Evolutionary conservation across 2,329 filamentous ascomycete species (phyloP).

Genomic region (Arthrobotrys entomopaga): DNA sequence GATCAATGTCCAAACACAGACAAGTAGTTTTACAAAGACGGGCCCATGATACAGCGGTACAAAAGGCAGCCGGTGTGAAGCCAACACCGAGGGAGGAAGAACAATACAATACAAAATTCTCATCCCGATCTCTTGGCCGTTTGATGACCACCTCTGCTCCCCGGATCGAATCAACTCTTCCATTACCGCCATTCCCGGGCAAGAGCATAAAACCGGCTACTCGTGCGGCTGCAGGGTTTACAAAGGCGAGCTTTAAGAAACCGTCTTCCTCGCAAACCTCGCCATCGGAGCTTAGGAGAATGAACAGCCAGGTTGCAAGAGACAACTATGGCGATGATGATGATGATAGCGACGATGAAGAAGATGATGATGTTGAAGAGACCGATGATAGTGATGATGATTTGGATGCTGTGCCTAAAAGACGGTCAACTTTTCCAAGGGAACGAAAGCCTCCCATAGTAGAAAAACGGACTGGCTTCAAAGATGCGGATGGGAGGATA

Average conservation of each 20-base stretch:
- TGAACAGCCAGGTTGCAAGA: constrained; percentile 11
- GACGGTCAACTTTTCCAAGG: not conserved
- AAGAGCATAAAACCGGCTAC: constrained; percentile 40
- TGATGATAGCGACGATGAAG: constrained; percentile 5
- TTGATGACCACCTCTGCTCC: constrained; percentile 41
- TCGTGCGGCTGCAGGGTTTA: constrained; percentile 50
- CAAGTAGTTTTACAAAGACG: constrained; percentile 39
- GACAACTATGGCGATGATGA: constrained; percentile 19
- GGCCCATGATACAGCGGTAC: constrained; percentile 36
- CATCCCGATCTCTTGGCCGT: constrained; percentile 36
- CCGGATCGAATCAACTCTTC: constrained; percentile 29
- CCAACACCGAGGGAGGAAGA: constrained; percentile 8
- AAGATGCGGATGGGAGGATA: constrained; percentile 13
- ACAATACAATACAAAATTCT: constrained; percentile 38
- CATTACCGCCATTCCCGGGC: constrained; percentile 23
- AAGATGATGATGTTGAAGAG: not conserved
- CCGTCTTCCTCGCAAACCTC: constrained; percentile 29
- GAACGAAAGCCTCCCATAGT: not conserved
- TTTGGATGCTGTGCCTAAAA: constrained; percentile 29
- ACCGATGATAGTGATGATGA: constrained; percentile 32
- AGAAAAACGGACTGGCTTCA: constrained; percentile 5
- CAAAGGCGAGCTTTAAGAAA: constrained; percentile 47
- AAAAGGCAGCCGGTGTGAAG: constrained; percentile 21
- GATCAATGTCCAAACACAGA: constrained; percentile 35
- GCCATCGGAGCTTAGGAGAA: constrained; percentile 22